Evolutionary conservation across 768 basidiomycete genomes (phyloP).

Genomic region (Gelatoporia subvermispora): DNA sequence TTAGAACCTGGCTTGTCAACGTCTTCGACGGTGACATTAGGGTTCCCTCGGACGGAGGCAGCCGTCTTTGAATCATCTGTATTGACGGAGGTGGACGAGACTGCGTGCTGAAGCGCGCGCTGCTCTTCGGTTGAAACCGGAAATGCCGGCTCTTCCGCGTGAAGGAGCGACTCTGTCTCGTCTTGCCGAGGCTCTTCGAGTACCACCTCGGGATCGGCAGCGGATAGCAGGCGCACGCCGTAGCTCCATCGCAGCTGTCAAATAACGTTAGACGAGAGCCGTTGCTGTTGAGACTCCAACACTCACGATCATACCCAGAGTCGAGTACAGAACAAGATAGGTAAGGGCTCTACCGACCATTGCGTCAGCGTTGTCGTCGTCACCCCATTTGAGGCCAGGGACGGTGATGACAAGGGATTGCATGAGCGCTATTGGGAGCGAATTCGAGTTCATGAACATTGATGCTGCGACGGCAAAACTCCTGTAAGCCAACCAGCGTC

Average conservation of each 20-base stretch:
- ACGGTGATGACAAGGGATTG: conserved; percentile 84
- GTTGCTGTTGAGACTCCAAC: neutral
- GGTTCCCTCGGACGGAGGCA: conserved; percentile 4
- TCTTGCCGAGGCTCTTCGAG: conserved; percentile 6
- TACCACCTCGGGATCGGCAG: conserved; percentile 51
- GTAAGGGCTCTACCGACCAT: conserved; percentile 91
- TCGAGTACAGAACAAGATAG: conserved; percentile 89
- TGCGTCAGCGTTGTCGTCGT: conserved; percentile 74
- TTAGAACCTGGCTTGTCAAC: conserved; percentile 4
- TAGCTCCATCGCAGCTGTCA: conserved; percentile 86
- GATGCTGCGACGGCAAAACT: conserved; percentile 76
- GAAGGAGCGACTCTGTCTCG: conserved; percentile 12
- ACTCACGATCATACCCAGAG: conserved; percentile 91
- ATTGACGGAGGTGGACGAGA: conserved; percentile 3
- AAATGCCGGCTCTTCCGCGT: conserved; percentile 21
- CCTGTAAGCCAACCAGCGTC: conserved; percentile 29
- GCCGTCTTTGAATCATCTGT: conserved; percentile 10
- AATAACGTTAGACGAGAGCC: neutral
- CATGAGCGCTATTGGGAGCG: conserved; percentile 92
- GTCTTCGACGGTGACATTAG: conserved; percentile 14
- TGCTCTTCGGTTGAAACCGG: conserved; percentile 19
- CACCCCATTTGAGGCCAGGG: conserved; percentile 74
- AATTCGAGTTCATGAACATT: conserved; percentile 95
- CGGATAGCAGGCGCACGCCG: conserved; percentile 77
- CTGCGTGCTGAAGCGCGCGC: conserved; percentile 11